Conservation (phyloP, 1,139 yeast genomes). For the Lodderomyces parapsilosis region DNA sequence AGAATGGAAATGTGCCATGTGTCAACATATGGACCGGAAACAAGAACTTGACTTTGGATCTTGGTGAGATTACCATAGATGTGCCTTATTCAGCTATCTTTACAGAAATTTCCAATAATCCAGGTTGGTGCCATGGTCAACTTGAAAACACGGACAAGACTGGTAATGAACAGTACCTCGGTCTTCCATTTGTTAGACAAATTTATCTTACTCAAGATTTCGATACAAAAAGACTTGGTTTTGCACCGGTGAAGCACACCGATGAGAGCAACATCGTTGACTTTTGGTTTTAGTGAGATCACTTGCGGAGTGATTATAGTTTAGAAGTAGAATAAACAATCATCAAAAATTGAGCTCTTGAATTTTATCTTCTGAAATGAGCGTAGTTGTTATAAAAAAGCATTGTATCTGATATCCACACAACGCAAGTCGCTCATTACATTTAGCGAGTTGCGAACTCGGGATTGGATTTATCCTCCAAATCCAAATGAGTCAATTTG, state of each 20-base stretch:
- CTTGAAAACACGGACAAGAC: background rate
- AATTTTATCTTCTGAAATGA: no score
- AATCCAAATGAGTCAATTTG: no score
- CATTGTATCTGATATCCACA: no score
- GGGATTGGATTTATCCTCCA: no score
- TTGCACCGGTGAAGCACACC: slow-evolving; percentile 5
- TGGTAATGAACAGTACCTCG: slow-evolving; percentile 10
- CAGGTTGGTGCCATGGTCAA: background rate
- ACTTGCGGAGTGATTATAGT: no score
- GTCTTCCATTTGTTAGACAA: slow-evolving; percentile 33
- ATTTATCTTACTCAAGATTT: slow-evolving; percentile 35
- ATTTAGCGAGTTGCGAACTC: no score
- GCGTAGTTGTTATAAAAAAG: no score
- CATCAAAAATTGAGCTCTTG: no score
- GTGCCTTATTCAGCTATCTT: slow-evolving; percentile 4
- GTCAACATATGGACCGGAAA: background rate
- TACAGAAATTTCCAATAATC: background rate
- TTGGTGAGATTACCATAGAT: slow-evolving; percentile 3
- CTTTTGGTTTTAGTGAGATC: slow-evolving; percentile 6
- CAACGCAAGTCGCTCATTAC: no score
- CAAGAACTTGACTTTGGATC: slow-evolving; percentile 2
- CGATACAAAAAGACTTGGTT: slow-evolving; percentile 5
- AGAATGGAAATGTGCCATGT: background rate
- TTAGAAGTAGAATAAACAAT: no score
- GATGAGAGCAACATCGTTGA: slow-evolving; percentile 5